Evolutionary conservation across 1,284 basidiomycete genomes (phyloP).

Genomic region (Cutaneotrichosporon dermatis): DNA sequence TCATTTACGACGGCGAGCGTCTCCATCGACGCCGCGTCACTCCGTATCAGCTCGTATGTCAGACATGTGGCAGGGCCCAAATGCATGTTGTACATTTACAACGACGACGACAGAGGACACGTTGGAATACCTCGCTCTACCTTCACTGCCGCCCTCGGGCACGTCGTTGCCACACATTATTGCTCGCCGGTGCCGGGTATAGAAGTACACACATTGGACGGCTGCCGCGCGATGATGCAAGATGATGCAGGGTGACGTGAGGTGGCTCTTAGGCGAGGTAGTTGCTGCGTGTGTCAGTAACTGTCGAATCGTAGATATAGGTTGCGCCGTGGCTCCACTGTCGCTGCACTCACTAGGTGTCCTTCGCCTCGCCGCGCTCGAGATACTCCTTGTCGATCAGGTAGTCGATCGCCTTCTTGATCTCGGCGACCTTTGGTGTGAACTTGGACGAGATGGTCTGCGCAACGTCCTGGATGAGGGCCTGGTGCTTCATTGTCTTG

Average conservation of each 20-base stretch:
- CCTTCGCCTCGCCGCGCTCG: constrained; percentile 73
- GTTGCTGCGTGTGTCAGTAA: constrained; percentile 18
- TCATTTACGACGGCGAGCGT: too few species aligned
- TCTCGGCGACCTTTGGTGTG: constrained; percentile 44
- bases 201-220: not conserved
- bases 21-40: too few species aligned
- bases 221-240: not conserved
- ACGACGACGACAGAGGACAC: not conserved
- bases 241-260: not conserved
- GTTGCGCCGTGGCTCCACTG: too few species aligned
- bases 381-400: constrained; percentile 97
- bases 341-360: constrained; percentile 20
- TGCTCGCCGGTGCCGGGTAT: not conserved
- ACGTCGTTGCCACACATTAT: too few species aligned
- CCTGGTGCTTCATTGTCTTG: constrained; percentile 93
- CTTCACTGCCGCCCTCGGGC: too few species aligned
- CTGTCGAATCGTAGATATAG: too few species aligned
- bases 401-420: constrained; percentile 84
- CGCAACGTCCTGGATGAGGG: constrained; percentile 90
- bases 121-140: too few species aligned
- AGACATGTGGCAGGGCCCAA: not conserved
- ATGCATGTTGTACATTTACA: constrained; percentile 11
- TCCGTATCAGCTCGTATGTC: too few species aligned
- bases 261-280: constrained; percentile 24
- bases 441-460: constrained; percentile 65